These are phyloP conservation scores for Ilex asprella DNA, from an alignment of 257 asterid species.

Conservation along the genomic window DNA sequence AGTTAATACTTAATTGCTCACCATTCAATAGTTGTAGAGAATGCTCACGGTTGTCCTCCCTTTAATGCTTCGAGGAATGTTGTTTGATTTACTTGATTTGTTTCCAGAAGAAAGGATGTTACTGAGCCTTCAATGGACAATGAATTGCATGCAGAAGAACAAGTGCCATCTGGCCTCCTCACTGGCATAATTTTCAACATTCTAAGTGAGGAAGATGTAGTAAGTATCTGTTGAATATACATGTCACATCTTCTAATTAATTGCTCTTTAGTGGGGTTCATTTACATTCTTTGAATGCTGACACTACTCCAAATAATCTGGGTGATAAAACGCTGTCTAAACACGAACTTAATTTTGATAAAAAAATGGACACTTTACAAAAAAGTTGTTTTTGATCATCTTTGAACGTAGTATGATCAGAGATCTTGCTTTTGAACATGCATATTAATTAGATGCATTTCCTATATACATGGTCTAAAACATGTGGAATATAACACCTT, in stretches of 20 bases:
- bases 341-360: no score
- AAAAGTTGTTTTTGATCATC: no score
- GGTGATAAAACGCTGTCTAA: no score
- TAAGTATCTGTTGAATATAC: conserved; percentile 31
- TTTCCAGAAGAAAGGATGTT: conserved; percentile 21
- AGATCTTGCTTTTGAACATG: no score
- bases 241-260: neutral
- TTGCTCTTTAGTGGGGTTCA: neutral
- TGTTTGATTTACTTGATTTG: neutral
- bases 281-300: neutral
- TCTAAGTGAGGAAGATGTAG: conserved; percentile 75
- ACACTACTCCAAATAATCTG: no score
- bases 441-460: no score
- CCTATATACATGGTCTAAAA: no score
- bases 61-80: neutral
- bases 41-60: neutral
- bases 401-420: no score
- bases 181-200: conserved; percentile 53
- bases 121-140: conserved; percentile 40
- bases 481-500: no score
- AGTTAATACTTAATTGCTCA: neutral
- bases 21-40: conserved; percentile 1
- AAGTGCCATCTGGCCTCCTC: conserved; percentile 37
- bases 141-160: conserved; percentile 36
- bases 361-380: no score